These are phyloP conservation scores for Mycena maculata DNA, from an alignment of 768 basidiomycete genomes.

Conservation along the genomic window DNA sequence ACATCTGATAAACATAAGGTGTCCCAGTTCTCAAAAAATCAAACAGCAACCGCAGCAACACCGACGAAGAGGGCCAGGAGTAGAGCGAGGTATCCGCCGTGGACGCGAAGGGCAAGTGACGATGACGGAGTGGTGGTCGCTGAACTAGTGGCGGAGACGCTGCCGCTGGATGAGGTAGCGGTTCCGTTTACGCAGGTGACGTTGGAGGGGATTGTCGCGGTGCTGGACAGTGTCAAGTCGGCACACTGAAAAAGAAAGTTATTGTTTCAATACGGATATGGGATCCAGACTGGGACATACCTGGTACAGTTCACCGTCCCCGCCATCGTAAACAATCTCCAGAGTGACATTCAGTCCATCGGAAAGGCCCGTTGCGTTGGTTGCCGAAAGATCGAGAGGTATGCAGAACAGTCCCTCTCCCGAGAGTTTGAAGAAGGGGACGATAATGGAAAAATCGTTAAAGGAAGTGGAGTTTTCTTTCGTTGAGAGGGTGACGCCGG, in stretches of 20 bases:
- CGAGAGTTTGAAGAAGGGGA: constrained; percentile 60
- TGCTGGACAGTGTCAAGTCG: constrained; percentile 75
- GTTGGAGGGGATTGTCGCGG: constrained; percentile 59
- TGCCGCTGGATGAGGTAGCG: constrained; percentile 37
- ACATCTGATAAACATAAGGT: background rate
- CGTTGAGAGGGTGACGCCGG: constrained; percentile 13
- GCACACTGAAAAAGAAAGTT: constrained; percentile 73
- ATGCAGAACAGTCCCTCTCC: constrained; percentile 77
- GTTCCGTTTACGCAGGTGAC: constrained; percentile 48
- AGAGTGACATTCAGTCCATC: constrained; percentile 82
- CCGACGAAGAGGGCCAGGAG: constrained; percentile 10
- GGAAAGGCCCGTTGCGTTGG: constrained; percentile 61
- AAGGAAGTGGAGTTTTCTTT: constrained; percentile 18
- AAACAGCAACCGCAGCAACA: constrained; percentile 9
- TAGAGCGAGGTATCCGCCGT: background rate
- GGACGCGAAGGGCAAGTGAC: background rate
- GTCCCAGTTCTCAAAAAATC: background rate
- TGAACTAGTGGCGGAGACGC: constrained; percentile 32
- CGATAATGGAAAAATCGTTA: constrained; percentile 64
- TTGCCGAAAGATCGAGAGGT: constrained; percentile 66
- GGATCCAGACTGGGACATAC: constrained; percentile 45
- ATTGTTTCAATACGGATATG: background rate
- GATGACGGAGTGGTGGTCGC: background rate
- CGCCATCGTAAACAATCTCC: constrained; percentile 74
- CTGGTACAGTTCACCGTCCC: constrained; percentile 80